These are phyloP conservation scores for Artemisia annua DNA, from an alignment of 129 eudicot species.

Conservation along the genomic window DNA sequence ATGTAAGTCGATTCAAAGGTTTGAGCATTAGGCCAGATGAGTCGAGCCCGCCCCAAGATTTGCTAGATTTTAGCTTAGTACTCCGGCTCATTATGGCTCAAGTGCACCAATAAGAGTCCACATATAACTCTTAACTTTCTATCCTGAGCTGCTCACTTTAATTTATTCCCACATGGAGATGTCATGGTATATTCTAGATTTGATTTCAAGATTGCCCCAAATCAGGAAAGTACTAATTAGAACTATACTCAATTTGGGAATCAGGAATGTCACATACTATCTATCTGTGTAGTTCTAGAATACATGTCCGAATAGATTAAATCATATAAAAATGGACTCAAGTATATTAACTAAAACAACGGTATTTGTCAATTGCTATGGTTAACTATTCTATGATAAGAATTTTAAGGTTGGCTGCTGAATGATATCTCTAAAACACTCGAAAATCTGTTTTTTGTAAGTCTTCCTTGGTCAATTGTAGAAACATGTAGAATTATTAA, in stretches of 20 bases:
- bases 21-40: not conserved
- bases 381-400: not conserved
- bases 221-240: too few species aligned
- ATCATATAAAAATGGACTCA: not conserved
- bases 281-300: slow-evolving; percentile 2
- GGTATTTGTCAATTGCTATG: slow-evolving; percentile 2
- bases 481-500: not conserved
- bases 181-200: too few species aligned
- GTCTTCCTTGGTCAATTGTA: not conserved
- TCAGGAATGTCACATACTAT: not conserved
- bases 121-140: too few species aligned
- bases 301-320: not conserved
- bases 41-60: not conserved
- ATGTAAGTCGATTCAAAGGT: not conserved
- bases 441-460: too few species aligned
- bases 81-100: too few species aligned
- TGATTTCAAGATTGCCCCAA: too few species aligned
- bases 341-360: not conserved
- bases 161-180: too few species aligned
- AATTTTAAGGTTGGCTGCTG: not conserved
- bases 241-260: not conserved
- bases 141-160: too few species aligned
- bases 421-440: not conserved
- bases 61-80: not conserved
- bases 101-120: too few species aligned